These are phyloP conservation scores for Melanogaster broomeanus DNA, from an alignment of 768 basidiomycete genomes.

Conservation along the genomic window DNA sequence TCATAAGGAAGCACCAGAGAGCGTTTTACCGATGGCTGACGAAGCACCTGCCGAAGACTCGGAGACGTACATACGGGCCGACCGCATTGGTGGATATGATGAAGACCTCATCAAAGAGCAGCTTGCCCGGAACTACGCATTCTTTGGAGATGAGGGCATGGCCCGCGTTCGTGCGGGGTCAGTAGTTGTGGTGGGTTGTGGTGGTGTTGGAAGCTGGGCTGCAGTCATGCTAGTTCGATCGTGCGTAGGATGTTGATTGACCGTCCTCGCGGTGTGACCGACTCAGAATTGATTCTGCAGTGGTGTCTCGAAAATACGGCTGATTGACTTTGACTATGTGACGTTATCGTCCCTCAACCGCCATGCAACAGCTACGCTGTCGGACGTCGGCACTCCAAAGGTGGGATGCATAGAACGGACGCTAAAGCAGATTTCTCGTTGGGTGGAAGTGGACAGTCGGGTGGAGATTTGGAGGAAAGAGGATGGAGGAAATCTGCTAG, in stretches of 20 bases:
- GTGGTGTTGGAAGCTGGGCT: constrained; percentile 96
- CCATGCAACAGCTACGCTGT: constrained; percentile 86
- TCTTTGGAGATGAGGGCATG: constrained; percentile 92
- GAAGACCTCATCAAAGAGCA: constrained; percentile 88
- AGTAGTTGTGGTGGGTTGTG: constrained; percentile 92
- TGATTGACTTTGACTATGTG: constrained; percentile 96
- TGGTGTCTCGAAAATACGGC: constrained; percentile 72
- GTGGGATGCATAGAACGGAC: constrained; percentile 73
- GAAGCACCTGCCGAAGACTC: constrained; percentile 8
- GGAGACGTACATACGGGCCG: constrained; percentile 18
- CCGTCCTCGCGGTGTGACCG: background rate
- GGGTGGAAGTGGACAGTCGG: constrained; percentile 83
- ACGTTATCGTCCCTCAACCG: constrained; percentile 93
- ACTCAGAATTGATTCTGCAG: constrained; percentile 36
- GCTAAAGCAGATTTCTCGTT: constrained; percentile 74
- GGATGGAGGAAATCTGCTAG: constrained; percentile 69
- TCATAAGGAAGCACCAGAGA: constrained; percentile 1
- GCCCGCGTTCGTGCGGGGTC: constrained; percentile 65
- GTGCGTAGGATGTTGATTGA: constrained; percentile 46
- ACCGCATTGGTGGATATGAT: constrained; percentile 46
- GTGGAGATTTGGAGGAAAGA: constrained; percentile 88
- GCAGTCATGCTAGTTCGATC: constrained; percentile 92
- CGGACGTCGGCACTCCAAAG: constrained; percentile 93
- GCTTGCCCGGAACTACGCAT: constrained; percentile 90
- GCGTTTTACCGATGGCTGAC: background rate